These are phyloP conservation scores for Globisporangium abappressorium DNA, from an alignment of 352 stramenopile genomes.

Conservation along the genomic window DNA sequence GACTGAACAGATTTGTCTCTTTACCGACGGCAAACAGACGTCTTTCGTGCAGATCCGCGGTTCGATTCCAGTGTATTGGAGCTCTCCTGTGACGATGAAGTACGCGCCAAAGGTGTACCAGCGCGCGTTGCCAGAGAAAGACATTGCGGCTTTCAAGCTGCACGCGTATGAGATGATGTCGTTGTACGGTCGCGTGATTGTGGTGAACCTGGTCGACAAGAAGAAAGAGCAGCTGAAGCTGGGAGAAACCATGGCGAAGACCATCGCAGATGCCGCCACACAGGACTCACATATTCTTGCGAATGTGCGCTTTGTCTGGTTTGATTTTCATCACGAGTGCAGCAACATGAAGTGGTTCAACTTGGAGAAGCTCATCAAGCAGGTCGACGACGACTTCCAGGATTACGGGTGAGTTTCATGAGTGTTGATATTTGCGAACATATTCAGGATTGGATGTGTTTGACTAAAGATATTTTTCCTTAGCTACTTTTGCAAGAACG, in stretches of 20 bases:
- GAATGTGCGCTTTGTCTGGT: slow-evolving; percentile 88
- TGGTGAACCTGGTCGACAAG: slow-evolving; percentile 96
- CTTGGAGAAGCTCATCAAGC: slow-evolving; percentile 86
- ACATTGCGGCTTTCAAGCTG: slow-evolving; percentile 53
- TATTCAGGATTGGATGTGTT: not conserved
- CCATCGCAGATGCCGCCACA: slow-evolving; percentile 41
- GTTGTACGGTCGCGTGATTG: slow-evolving; percentile 75
- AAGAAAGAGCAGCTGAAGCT: slow-evolving; percentile 92
- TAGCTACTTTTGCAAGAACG: slow-evolving; percentile 59
- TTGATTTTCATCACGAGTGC: slow-evolving; percentile 97
- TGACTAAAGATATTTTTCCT: slow-evolving; percentile 10
- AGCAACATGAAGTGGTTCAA: slow-evolving; percentile 92
- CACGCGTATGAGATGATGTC: slow-evolving; percentile 63
- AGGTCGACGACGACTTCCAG: slow-evolving; percentile 84
- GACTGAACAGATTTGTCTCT: slow-evolving; percentile 92
- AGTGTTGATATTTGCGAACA: not conserved
- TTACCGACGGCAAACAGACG: slow-evolving; percentile 46
- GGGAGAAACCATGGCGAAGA: slow-evolving; percentile 88
- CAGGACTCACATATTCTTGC: slow-evolving; percentile 64
- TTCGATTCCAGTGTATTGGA: slow-evolving; percentile 95
- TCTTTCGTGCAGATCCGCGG: slow-evolving; percentile 89
- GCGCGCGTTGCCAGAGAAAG: slow-evolving; percentile 31
- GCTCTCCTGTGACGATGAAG: slow-evolving; percentile 85
- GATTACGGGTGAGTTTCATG: slow-evolving; percentile 49
- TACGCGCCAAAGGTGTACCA: slow-evolving; percentile 91